phyloP scores from a whole-genome alignment of 2,329 filamentous ascomycete species.

The Fusarium xylarioides region DNA sequence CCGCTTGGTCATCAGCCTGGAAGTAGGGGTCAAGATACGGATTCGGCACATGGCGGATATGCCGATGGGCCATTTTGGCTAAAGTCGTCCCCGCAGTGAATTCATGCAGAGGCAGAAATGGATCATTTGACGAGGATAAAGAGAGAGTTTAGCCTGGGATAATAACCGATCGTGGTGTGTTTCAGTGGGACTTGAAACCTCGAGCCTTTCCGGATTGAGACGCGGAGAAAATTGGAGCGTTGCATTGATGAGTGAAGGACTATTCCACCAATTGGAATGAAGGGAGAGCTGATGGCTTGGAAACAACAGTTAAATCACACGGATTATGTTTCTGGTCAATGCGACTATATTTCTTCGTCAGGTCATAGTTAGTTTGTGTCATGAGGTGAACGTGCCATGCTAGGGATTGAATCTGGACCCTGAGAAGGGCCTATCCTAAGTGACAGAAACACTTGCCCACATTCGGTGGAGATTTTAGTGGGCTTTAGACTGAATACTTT shows the following conservation, averaged over 20 bases:
- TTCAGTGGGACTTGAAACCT: constrained; percentile 18
- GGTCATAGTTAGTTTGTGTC: background rate
- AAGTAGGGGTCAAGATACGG: no score
- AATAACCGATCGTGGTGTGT: constrained; percentile 7
- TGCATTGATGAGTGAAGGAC: background rate
- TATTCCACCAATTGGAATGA: background rate
- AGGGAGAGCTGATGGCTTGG: background rate
- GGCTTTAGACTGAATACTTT: rapidly evolving
- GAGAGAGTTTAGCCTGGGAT: background rate
- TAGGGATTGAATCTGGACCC: no score
- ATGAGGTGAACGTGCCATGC: rapidly evolving
- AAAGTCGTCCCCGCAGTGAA: background rate
- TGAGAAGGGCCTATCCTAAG: rapidly evolving
- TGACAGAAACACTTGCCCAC: background rate
- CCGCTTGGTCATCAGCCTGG: background rate
- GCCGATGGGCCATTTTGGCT: background rate
- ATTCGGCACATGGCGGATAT: background rate
- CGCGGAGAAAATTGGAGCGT: background rate
- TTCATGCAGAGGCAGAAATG: background rate
- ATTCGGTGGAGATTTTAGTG: background rate
- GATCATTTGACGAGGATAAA: background rate
- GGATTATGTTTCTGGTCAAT: background rate
- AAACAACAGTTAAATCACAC: constrained; percentile 1
- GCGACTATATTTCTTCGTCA: background rate
- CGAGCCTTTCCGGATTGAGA: constrained; percentile 1